Conservation (phyloP, 2,329 filamentous ascomycete genomes). For the Ascocoryne sarcoides region DNA sequence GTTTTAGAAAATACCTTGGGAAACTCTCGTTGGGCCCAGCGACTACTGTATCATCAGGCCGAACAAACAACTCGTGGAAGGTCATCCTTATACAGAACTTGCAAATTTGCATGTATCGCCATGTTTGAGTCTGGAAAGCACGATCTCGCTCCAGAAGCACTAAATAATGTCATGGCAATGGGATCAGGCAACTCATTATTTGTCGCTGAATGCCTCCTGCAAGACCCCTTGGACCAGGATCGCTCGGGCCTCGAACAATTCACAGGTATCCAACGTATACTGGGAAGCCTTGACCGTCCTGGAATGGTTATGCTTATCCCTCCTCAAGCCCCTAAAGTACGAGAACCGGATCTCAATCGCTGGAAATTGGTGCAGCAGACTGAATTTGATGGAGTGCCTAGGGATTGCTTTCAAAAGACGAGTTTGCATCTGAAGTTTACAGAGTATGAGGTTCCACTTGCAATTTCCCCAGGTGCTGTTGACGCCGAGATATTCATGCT, state of each 20-base stretch:
- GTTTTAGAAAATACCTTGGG: conserved; percentile 1
- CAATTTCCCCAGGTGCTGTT: conserved; percentile 6
- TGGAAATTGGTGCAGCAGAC: conserved; percentile 9
- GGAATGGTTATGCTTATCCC: conserved; percentile 11
- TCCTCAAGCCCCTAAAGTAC: conserved; percentile 5
- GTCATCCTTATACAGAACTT: too few relatives aligned
- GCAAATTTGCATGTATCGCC: conserved; percentile 9
- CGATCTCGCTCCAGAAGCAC: conserved; percentile 1
- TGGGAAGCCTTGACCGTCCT: conserved; percentile 15
- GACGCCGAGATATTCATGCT: conserved; percentile 14
- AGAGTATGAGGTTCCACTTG: conserved; percentile 9
- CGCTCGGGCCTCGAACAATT: background rate
- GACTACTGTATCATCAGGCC: too few relatives aligned
- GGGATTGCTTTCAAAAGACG: conserved; percentile 7
- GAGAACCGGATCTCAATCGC: conserved; percentile 4
- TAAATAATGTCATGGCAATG: conserved; percentile 17
- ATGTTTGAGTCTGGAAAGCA: conserved; percentile 10
- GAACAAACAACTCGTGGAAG: too few relatives aligned
- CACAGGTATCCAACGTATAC: conserved; percentile 15
- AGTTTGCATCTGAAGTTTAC: conserved; percentile 20
- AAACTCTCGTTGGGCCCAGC: conserved; percentile 3
- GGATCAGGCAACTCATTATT: conserved; percentile 23
- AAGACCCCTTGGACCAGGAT: conserved; percentile 14
- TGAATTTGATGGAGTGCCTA: conserved; percentile 6
- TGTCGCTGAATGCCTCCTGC: conserved; percentile 15